A percentile compares a stretch with the other conserved stretches of the same genome.
These are phyloP conservation scores for Mycena alexandri DNA, from an alignment of 768 basidiomycete genomes.

Conservation along the genomic window DNA sequence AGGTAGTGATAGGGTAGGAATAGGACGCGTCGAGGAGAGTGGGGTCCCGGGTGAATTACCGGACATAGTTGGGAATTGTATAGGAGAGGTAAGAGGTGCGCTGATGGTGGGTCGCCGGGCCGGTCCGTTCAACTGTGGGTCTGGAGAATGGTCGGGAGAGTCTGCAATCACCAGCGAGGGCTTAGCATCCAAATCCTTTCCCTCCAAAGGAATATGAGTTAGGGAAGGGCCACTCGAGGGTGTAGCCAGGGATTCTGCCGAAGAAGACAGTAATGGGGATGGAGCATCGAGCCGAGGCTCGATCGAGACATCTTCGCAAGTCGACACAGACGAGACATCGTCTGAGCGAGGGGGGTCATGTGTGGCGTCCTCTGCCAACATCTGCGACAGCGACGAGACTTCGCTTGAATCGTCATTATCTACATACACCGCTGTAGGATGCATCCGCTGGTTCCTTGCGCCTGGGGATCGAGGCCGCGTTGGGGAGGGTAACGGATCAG, in stretches of 20 bases:
- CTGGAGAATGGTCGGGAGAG: constrained; percentile 15
- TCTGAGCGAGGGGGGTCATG: constrained; percentile 13
- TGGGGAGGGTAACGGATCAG: background rate
- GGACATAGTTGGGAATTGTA: constrained; percentile 35
- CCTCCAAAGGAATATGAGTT: constrained; percentile 31
- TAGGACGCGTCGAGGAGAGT: constrained; percentile 32
- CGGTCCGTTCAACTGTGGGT: constrained; percentile 18
- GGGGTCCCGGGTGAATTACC: constrained; percentile 29
- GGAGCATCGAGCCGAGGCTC: constrained; percentile 34
- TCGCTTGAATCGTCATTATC: constrained; percentile 26
- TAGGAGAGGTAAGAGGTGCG: constrained; percentile 13
- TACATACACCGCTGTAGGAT: constrained; percentile 33
- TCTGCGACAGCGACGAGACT: constrained; percentile 32
- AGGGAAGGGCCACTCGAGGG: constrained; percentile 36
- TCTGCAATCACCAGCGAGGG: constrained; percentile 27
- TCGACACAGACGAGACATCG: constrained; percentile 37
- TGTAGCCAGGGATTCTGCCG: constrained; percentile 37
- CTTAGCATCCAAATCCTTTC: constrained; percentile 16
- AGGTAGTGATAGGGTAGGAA: constrained; percentile 39
- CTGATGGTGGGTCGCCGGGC: constrained; percentile 24
- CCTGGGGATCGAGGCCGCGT: constrained; percentile 32
- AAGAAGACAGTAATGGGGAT: constrained; percentile 39
- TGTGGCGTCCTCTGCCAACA: constrained; percentile 28
- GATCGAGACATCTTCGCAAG: constrained; percentile 34
- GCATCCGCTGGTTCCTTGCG: constrained; percentile 30